Evolutionary conservation across 306 rosid genomes (phyloP), one percentile per base, ranked within the genome.

Genomic region (Astragalus membranaceus): DNA sequence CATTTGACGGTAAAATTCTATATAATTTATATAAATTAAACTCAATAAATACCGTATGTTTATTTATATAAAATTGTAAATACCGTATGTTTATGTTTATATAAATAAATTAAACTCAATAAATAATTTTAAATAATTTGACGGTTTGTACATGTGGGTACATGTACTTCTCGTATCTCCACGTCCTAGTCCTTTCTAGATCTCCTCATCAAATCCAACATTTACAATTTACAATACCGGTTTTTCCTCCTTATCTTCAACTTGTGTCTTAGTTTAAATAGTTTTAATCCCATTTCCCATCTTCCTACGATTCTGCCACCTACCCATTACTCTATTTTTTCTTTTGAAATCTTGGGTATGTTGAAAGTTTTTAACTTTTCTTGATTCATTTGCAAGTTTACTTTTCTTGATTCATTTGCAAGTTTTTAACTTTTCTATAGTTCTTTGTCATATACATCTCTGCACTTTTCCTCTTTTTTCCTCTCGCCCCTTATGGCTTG

Each of bases 141-240:
- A 70, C 77, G 48, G 69, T 48, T 82, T 75, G 82, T 75, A 73
- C 81, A 57, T 64, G 57, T 69, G 65, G 61, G 59, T 60, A 26
- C 77, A 56, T 43, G 79, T 54, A 76, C 72, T 68, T 73, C 85
- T 80, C 85, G 81, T 77, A 76, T 76, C 70, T 80, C 91, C 85
- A 86, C 85, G 87, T 86, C 85, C 79, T 80, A 57, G 32, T 29
- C 60, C 64, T 56, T 33, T 32, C 10, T 37, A 76, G 89, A 83
- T 88, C 89, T 82, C 81, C 83, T 82, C 76, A 66, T 49, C 49
- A 12, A 41, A 53, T 33, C 65, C 7, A 58, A 58, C 6, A 33
- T 0, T 46, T 3, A 58, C 58, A 72, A 64, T 56, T 76, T 64
- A 43, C 77, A 68, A 66, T 43, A 64, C 79, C 70, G 47, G 8